These are phyloP conservation scores for Porphyrellus cyaneotinctus DNA, from an alignment of 768 basidiomycete species.

Conservation along the genomic window DNA sequence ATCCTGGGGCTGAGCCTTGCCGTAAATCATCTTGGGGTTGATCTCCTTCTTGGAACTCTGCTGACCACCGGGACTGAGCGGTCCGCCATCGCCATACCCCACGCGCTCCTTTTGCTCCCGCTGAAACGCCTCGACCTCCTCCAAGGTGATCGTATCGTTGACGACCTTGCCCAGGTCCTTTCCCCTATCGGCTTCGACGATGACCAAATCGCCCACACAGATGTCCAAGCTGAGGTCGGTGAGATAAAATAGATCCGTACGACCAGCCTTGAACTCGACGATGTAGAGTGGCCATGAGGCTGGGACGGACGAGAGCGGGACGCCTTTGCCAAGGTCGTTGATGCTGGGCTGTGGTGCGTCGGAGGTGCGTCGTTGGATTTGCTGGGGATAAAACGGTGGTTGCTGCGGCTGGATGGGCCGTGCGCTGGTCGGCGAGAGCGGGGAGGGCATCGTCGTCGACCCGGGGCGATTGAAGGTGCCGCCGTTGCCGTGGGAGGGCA, in stretches of 20 bases:
- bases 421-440: slow-evolving; percentile 49
- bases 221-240: slow-evolving; percentile 65
- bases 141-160: slow-evolving; percentile 85
- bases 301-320: slow-evolving; percentile 81
- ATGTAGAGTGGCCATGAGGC: slow-evolving; percentile 88
- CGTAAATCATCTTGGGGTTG: slow-evolving; percentile 95
- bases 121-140: slow-evolving; percentile 90
- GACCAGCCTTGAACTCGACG: slow-evolving; percentile 95
- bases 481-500: slow-evolving; percentile 36
- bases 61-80: slow-evolving; percentile 47
- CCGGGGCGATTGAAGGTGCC: slow-evolving; percentile 38
- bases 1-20: slow-evolving; percentile 79
- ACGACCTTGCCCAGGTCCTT: slow-evolving; percentile 90
- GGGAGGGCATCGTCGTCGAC: slow-evolving; percentile 41
- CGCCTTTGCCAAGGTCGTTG: slow-evolving; percentile 77
- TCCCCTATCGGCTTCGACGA: slow-evolving; percentile 95
- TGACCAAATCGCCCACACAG: slow-evolving; percentile 85
- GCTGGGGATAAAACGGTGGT: slow-evolving; percentile 27
- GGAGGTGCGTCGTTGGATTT: slow-evolving; percentile 38
- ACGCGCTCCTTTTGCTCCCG: slow-evolving; percentile 65
- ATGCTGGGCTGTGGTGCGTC: slow-evolving; percentile 35
- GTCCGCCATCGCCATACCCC: slow-evolving; percentile 39
- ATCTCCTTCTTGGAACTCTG: slow-evolving; percentile 78
- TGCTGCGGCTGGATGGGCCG: slow-evolving; percentile 31
- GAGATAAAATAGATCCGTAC: slow-evolving; percentile 92